phyloP scores from a whole-genome alignment of 768 basidiomycete species.

The Lactifluus rugatus region DNA sequence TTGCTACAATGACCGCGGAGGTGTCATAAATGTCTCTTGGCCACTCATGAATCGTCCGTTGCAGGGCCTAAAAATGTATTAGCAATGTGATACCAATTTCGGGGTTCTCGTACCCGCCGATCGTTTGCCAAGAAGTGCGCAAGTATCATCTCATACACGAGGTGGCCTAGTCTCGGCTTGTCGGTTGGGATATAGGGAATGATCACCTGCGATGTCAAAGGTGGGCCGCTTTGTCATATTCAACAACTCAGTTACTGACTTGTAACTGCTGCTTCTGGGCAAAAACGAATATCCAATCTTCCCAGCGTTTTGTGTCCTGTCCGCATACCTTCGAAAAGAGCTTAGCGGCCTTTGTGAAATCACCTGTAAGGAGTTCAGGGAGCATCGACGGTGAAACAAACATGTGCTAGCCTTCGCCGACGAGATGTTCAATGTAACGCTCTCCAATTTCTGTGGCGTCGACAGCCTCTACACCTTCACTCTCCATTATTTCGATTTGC shows the following conservation, averaged over 20 bases:
- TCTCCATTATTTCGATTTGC: conserved; percentile 50
- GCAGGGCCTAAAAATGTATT: conserved; percentile 43
- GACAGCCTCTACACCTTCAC: conserved; percentile 31
- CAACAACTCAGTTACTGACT: conserved; percentile 33
- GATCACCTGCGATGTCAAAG: conserved; percentile 46
- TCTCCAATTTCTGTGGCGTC: conserved; percentile 67
- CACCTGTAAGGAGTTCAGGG: conserved; percentile 28
- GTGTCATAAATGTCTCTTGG: conserved; percentile 87
- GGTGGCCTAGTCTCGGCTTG: conserved; percentile 64
- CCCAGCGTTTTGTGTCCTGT: conserved; percentile 77
- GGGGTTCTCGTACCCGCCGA: conserved; percentile 39
- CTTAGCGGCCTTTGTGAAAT: conserved; percentile 70
- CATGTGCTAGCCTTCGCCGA: conserved; percentile 53
- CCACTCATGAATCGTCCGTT: conserved; percentile 79
- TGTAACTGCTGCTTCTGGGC: conserved; percentile 71
- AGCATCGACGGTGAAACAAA: background rate
- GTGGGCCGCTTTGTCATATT: background rate
- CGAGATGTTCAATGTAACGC: conserved; percentile 79
- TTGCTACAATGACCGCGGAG: conserved; percentile 77
- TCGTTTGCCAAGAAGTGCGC: conserved; percentile 78
- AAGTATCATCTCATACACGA: conserved; percentile 94
- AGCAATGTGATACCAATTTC: background rate
- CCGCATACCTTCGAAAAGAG: conserved; percentile 81
- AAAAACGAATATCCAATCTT: conserved; percentile 90
- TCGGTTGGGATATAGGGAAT: conserved; percentile 85